Evolutionary conservation across 140 eudicot genomes (phyloP).

Genomic region (Ambrosia hybrid): DNA sequence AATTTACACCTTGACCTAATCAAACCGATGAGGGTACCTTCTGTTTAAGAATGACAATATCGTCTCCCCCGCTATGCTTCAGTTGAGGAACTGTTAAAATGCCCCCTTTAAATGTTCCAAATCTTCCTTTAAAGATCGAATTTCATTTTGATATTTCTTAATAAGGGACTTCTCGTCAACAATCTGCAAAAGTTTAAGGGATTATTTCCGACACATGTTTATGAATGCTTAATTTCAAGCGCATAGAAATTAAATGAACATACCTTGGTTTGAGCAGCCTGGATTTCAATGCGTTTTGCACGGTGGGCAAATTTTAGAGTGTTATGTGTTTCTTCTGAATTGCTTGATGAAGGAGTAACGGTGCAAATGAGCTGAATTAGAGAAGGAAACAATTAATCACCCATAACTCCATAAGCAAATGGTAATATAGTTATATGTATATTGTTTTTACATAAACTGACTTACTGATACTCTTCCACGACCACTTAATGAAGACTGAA

Average conservation of each 20-base stretch:
- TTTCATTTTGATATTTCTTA: conserved; percentile 92
- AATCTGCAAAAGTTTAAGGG: conserved; percentile 56
- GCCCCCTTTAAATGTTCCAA: conserved; percentile 79
- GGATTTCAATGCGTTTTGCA: conserved; percentile 91
- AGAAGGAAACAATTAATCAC: not conserved
- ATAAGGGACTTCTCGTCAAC: conserved; percentile 93
- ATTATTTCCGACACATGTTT: conserved; percentile 6
- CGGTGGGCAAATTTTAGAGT: conserved; percentile 96
- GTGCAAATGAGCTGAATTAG: conserved; percentile 77
- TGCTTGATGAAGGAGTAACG: conserved; percentile 90
- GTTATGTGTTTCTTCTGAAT: conserved; percentile 91
- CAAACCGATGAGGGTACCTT: too few relatives aligned
- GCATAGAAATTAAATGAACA: conserved; percentile 4
- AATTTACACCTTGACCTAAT: too few relatives aligned
- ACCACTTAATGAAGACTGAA: conserved; percentile 88
- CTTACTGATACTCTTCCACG: conserved; percentile 98
- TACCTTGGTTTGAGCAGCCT: conserved; percentile 96
- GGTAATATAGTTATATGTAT: conserved; percentile 10
- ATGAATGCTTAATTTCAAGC: conserved; percentile 2
- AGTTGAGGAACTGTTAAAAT: conserved; percentile 54
- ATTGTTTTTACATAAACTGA: not conserved
- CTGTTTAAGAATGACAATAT: conserved; percentile 59
- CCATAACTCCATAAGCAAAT: conserved; percentile 18
- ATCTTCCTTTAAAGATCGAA: conserved; percentile 80
- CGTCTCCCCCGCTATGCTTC: conserved; percentile 62